These are phyloP conservation scores for Coleophoma cylindrospora DNA, from an alignment of 2,329 filamentous ascomycete species.

Conservation along the genomic window DNA sequence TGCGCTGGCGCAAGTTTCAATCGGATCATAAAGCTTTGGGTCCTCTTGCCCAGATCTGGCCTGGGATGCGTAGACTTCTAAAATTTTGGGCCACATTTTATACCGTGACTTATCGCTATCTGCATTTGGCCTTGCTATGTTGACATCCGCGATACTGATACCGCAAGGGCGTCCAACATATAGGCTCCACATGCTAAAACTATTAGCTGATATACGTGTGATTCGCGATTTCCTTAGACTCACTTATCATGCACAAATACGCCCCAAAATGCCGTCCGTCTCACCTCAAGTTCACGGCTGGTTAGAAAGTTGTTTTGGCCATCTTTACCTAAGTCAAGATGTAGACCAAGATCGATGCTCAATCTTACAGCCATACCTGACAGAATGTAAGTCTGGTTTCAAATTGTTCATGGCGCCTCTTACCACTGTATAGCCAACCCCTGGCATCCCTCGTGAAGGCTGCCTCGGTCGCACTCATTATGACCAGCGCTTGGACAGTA, in stretches of 20 bases:
- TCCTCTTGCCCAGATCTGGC: not conserved
- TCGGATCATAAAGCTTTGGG: not conserved
- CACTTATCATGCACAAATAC: slow-evolving; percentile 7
- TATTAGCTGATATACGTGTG: not conserved
- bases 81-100: not conserved
- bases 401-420: not conserved
- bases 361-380: slow-evolving; percentile 8
- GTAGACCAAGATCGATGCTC: slow-evolving; percentile 7
- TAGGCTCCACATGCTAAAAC: slow-evolving; percentile 6
- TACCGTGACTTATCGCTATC: not conserved
- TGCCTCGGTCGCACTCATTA: slow-evolving; percentile 38
- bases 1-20: slow-evolving; percentile 5
- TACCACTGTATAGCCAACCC: slow-evolving; percentile 41
- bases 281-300: slow-evolving; percentile 3
- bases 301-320: not conserved
- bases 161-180: slow-evolving; percentile 6
- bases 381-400: not conserved
- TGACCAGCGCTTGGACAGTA: slow-evolving; percentile 39
- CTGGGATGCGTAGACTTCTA: not conserved
- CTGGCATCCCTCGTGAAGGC: slow-evolving; percentile 37
- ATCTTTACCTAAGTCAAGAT: slow-evolving; percentile 2
- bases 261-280: slow-evolving; percentile 6
- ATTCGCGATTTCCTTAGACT: not conserved
- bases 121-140: slow-evolving; percentile 3
- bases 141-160: slow-evolving; percentile 4